Base-by-base conservation (phyloP, 1,284 basidiomycete genomes). In the Vanrija pseudolonga region DNA sequence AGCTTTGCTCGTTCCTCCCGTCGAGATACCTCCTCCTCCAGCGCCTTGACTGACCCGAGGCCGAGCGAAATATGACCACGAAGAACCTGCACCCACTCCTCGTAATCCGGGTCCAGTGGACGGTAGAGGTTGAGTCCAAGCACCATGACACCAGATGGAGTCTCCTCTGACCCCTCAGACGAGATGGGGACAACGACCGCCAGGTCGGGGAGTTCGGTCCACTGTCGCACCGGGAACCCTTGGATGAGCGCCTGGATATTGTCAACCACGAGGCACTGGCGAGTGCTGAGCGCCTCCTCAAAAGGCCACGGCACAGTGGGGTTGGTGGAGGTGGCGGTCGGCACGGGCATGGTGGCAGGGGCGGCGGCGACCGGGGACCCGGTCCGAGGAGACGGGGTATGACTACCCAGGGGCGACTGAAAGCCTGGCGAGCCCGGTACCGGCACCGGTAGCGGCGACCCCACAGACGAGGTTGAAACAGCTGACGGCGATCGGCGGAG, bases 171-270 rank as follows among this genome's bases (percentile, higher is more conserved):
- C 1, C 44, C 50, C 37, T 68, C 66, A 18, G 56, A 56, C 3
- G 51, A 56, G 26, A 76, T 60, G 0, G 74, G 73, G 12, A 76
- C 64, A 11, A 74, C 66, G 18, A 75, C 62, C 0, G 74, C 75
- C 22, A 62, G 62, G 17, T 65, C 53, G 1, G 70, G 64, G 5
- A 68, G 49, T n/a, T 65, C 58, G 7, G 62, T 65, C 72, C 72
- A 74, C 7, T 66, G 64, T 4, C 67, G 56, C 15, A 66, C 20
- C 3, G 64, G 61, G 36, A 68, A 67, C 0, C 65, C 68, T 26
- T 56, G 36, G 20, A 66, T 51, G 1, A 71, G 49, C 5, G 55
- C 38, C 4, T 58, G 47, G 45, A 62, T 64, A 45, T 71, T 63
- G 20, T 71, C 64, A 3, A 73, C 63, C 7, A 67, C 51, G 0